Evolutionary conservation across 1,139 yeast genomes (phyloP), one percentile per base, ranked within the genome.

Genomic region (Nakaseomyces glabratus): DNA sequence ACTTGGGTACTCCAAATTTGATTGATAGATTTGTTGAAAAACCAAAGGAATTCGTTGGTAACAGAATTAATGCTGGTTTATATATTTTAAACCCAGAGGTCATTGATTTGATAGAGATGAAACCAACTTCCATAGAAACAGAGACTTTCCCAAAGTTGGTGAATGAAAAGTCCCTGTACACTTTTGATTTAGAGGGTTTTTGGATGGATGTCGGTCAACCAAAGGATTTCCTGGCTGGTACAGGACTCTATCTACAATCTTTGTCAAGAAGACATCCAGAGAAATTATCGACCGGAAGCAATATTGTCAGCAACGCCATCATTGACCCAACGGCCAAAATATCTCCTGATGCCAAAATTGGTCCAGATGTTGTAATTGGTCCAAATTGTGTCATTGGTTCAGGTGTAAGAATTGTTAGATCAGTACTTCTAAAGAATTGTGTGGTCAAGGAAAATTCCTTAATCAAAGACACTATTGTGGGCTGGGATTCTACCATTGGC

Each of bases 191-290:
- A 60, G 96, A 90, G 69, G 98, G 98, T 49, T 93, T 78, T 82
- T 93, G 99, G 99, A 93, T 93, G 98, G 99, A 93, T 65, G 96
- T 93, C 52, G 99, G 99, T 64, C 99, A 93, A 72, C 99, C 99
- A 73, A 90, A 90, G 76, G 99, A 93, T 68, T 93, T 86, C 78
- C 71, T 93, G 54, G 79, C 95, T 42, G 99, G 99, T 63, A 85
- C 97, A 57, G 79, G 86, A 52, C 73, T 90, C 49, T 93, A 88
- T 74, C 73, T 93, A 63, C 73, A 82, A 59, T 80, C 97, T 40
- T 69, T 86, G 58, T 65, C 93, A 52, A 82, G 81, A 73, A 84
- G 80, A 68, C 60, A 67, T 52, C 84, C 96, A 47, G 74, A 73
- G 55, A 63, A 68, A 52, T 76, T 93, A 57, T 66, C 76, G 35